A percentile compares a stretch with the other conserved stretches of the same genome.
Evolutionary conservation across 495 filamentous ascomycete genomes (phyloP).

Genomic region (Tuber melanosporum): DNA sequence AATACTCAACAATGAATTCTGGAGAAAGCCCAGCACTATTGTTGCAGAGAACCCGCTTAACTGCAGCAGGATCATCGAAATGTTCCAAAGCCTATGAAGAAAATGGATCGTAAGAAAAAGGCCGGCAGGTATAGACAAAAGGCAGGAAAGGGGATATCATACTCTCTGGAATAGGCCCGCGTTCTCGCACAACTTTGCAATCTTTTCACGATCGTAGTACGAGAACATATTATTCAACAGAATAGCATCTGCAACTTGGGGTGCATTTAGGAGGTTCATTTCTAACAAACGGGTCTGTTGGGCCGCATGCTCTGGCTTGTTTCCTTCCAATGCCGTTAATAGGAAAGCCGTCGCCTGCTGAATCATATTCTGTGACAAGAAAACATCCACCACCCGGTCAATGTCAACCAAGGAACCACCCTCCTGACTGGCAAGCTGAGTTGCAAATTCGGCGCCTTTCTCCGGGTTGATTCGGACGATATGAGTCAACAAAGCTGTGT

Average conservation of each 20-base stretch:
- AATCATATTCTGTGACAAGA: constrained; percentile 94
- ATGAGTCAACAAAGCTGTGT: constrained; percentile 79
- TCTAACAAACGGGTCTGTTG: constrained; percentile 91
- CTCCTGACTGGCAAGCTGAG: constrained; percentile 75
- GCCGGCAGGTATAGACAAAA: neutral
- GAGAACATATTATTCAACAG: constrained; percentile 96
- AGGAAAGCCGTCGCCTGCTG: constrained; percentile 97
- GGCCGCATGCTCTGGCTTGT: constrained; percentile 86
- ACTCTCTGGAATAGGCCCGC: constrained; percentile 72
- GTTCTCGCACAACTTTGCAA: constrained; percentile 86
- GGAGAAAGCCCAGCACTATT: constrained; percentile 71
- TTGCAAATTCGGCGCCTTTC: constrained; percentile 90
- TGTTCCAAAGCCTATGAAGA: constrained; percentile 67
- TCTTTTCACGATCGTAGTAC: constrained; percentile 81
- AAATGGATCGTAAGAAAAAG: neutral
- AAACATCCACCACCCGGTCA: constrained; percentile 92
- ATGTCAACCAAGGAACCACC: constrained; percentile 80
- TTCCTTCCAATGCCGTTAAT: constrained; percentile 85
- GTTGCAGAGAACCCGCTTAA: constrained; percentile 72
- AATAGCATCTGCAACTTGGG: constrained; percentile 95
- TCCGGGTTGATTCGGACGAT: constrained; percentile 89
- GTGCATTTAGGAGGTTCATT: constrained; percentile 95
- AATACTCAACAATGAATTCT: constrained; percentile 87
- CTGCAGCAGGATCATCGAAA: constrained; percentile 77
- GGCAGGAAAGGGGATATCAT: constrained; percentile 13